Base-by-base conservation (phyloP, 139 green algal genomes). In the Auxenochlorella pyrenoidosa region DNA sequence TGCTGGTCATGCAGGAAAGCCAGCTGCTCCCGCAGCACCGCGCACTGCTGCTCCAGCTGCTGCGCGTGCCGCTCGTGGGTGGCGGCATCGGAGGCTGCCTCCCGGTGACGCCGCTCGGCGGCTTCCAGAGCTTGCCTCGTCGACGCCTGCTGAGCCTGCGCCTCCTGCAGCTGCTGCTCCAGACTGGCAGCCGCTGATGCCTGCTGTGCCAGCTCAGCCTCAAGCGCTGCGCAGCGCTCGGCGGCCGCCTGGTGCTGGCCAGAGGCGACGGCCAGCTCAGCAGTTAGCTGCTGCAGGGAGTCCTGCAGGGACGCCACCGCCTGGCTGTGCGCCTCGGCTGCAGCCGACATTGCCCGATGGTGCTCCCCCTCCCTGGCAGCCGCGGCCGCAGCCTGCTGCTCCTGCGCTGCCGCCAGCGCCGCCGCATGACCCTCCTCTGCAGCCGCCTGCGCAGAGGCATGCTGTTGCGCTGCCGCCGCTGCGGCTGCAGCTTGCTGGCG, bases 1-100 rank as follows among this genome's bases (percentile, higher is more conserved):
- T 86, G 85, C 47, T 72, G 72, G 3, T 75, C 79, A 2, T 89
- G 71, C 54, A 89, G 65, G 79, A 86, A 82, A 0, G 44, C 36
- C 44, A 89, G 84, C 58, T 90, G 87, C 66, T 81, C n/a, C 13
- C 65, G 44, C 44, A 90, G 66, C 63, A 82, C 68, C 3, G 12
- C 38, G 78, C 87, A 90, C 78, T 90, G 58, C 38, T 68, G 30
- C 63, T 90, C 80, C 82, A 88, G 26, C 70, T 75, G 38, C 30
- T 90, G 36, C 30, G 40, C 58, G 16, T 81, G 73, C 13, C 75
- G 73, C 59, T 47, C 15, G 40, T 77, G 58, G 0, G n/a, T 38
- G 1, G 84, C 84, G 0, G 59, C 73, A 34, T 76, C 73, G 36
- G 30, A 58, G 16, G 54, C 84, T 0, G 75, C 72, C 40, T 28